A percentile compares a stretch with the other conserved stretches of the same genome.
These are phyloP conservation scores for Byssochlamys sp. DNA, from an alignment of 2,329 filamentous ascomycete genomes.

Conservation along the genomic window DNA sequence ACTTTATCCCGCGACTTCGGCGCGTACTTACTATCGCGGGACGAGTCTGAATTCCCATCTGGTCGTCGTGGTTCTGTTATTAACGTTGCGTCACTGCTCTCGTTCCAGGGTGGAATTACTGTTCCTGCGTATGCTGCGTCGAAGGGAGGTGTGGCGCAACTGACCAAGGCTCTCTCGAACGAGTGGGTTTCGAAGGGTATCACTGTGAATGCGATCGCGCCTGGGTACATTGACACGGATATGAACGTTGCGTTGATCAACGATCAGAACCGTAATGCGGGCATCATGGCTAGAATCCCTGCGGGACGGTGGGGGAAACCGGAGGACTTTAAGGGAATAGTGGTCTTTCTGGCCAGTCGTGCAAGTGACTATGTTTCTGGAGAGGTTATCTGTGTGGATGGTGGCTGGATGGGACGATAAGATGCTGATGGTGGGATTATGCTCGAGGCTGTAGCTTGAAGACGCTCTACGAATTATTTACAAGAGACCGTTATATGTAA, in stretches of 20 bases:
- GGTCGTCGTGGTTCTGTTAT: conserved; percentile 48
- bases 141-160: conserved; percentile 75
- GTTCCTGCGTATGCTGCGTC: conserved; percentile 79
- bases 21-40: conserved; percentile 22
- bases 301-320: conserved; percentile 73
- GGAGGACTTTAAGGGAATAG: conserved; percentile 78
- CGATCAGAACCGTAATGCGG: conserved; percentile 57
- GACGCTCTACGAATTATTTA: neutral
- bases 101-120: conserved; percentile 78
- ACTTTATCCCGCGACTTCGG: conserved; percentile 36
- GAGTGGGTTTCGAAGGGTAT: conserved; percentile 75
- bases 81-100: conserved; percentile 72
- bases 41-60: conserved; percentile 18
- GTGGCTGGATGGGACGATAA: conserved; percentile 84
- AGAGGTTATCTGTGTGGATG: conserved; percentile 73
- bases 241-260: conserved; percentile 80
- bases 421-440: neutral
- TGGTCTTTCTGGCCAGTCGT: conserved; percentile 65
- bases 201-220: conserved; percentile 78
- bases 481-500: neutral
- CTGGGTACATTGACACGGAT: conserved; percentile 85
- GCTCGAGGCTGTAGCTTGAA: neutral
- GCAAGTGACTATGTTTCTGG: conserved; percentile 76
- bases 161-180: conserved; percentile 77
- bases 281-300: conserved; percentile 72